Base-by-base conservation (phyloP, 2,329 filamentous ascomycete species). In the Phyllosticta paracitricarpa region DNA sequence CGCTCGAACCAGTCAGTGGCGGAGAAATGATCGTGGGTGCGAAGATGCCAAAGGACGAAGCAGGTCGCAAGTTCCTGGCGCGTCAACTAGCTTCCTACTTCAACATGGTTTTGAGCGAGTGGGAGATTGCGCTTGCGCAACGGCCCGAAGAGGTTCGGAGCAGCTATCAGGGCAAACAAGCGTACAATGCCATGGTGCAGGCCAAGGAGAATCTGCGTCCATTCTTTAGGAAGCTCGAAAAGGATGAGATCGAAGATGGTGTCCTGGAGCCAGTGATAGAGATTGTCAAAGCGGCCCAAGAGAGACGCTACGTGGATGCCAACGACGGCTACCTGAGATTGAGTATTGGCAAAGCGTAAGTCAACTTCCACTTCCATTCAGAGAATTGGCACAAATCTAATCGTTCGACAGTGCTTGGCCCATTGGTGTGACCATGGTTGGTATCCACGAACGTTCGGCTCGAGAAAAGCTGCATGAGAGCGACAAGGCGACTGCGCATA, bases 381-480 rank as follows among this genome's bases (percentile, higher is more conserved):
- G 40, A n/a, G 40, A 22, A 22, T 22, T 22, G 19, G 19, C 19
- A 22, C 40, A 35, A 56, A 26, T 56, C 58, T 24, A 14, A 35
- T 24, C 61, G 6, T 51, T 48, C 17, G 7, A 7, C 62, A 81
- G 79, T 64, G 94, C 94, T 17, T 99, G 94, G 94, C 94, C 94
- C 25, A 99, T 99, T 70, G 94, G 94, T 76, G 94, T 99, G 51
- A 99, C 94, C 73, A 99, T 97, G 94, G 94, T 99, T 70, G 94
- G 94, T 80, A 99, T 99, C 68, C 94, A 99, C 83, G 94, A 97
- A 80, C 86, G 94, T 71, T 94, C 89, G 66, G 93, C 94, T 22
- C 84, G 94, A 65, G 94, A 99, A 77, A 99, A 99, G 77, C 78
- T 99, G 63, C 92, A 97, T 72, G 85, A 94, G 73, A 82, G 79